Base-by-base conservation (phyloP, 2,329 filamentous ascomycete genomes). In the Chaetoscypha palmicola region DNA sequence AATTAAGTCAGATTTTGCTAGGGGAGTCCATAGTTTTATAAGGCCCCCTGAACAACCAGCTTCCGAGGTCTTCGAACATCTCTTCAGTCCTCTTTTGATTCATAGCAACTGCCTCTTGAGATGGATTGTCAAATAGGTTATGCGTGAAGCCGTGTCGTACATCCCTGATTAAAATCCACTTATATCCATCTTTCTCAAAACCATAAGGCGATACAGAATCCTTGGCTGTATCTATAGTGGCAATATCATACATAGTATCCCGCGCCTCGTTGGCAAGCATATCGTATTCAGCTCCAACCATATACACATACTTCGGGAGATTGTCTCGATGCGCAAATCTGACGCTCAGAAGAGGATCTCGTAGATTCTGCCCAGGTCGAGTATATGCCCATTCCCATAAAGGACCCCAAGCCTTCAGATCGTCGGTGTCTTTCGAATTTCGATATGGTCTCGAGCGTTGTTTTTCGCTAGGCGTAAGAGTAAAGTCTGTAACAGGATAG, bases 401-500 rank as follows among this genome's bases (percentile, higher is more conserved):
- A 2, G 47, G 50, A 5, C 40, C 48, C 36, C 45, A 50, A 30
- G 48, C 39, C 16, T 41, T 46, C 14, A 52, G n/a, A 24, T 41
- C 44, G 35, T 54, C 53, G 16, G 41, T 32, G 9, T 52, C 46
- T 26, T 41, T 34, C 17, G 44, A 32, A 31, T 45, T 45, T 49
- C 65, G 69, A 32, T 63, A 59, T 3, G 67, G 59, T 22, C 58
- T 52, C 3, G 46, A 47, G 20, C 49, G 43, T 17, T 53, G 32
- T 49, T 68, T 65, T 32, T 57, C 46, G n/a, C 56, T 51, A 5
- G 52, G 36, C 1, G 54, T 34, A 10, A 66, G 50, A 3, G 59
- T 60, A 17, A 67, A 65, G 52, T 74, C 70, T 4, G 67, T 57
- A 2, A 66, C 58, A 1, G 71, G 67, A 47, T 72, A 76, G 33